Evolutionary conservation across 805 yeast genomes (phyloP), one percentile per base, ranked within the genome.

Genomic region (Candida ponderosae): DNA sequence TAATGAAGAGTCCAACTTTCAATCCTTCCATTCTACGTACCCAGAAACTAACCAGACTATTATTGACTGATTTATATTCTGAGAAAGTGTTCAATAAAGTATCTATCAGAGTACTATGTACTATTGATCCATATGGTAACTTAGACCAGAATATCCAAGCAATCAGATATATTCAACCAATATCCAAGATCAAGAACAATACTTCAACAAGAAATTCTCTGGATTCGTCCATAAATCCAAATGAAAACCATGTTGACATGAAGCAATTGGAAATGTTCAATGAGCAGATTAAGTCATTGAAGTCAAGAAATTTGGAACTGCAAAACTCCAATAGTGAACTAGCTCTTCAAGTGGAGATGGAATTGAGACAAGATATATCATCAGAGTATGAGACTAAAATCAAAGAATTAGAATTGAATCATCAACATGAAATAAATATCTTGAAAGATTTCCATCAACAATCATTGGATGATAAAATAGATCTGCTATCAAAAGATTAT

Each of bases 21-120:
- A 62, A 66, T 43, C 60, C 60, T 44, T 59, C 74, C 6, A 51
- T 61, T n/a, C 46, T 73, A 42, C 60, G 77, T 48, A 65, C 70
- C 9, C 66, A 70, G 23, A 72, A 69, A 44, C 56, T 74, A 15
- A 69, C 76, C 4, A 66, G 75, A 44, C 44, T 74, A 28, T 54
- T 75, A 3, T 59, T 74, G 32, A 60, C 71, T 29, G 76, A 72
- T 46, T 62, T 53, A 15, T 49, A 44, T 24, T 24, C 28, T 24
- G 28, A 24, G 13, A 24, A 24, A 24, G 14, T 13, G 5, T 24
- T 24, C 13, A 24, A 24, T 4, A 24, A 11, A 4, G 28, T 24
- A 24, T 24, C 28, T 24, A 41, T 53, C 31, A 53, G 47, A 32
- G 44, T 53, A 4, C 31, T 53, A 13, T 41, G 52, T 27, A 52